These are phyloP conservation scores for Cylindrotheca closterium DNA, from an alignment of 108 stramenopile species.

Conservation along the genomic window DNA sequence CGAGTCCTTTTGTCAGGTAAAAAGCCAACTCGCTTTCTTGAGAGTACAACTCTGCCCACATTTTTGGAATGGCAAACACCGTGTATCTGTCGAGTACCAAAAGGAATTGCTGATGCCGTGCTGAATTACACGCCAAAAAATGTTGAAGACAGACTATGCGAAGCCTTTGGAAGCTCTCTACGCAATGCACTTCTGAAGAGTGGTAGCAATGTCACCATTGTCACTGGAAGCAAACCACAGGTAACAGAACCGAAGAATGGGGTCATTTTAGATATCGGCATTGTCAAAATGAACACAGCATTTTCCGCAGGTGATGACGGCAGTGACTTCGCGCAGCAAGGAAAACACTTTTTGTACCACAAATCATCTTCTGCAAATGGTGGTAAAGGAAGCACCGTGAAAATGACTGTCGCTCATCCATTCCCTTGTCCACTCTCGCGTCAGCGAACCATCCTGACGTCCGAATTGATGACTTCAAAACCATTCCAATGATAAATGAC, in stretches of 20 bases:
- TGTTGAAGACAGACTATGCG: slow-evolving; percentile 51
- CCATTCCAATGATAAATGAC: too few relatives aligned
- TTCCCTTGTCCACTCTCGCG: slow-evolving; percentile 80
- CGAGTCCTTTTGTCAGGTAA: slow-evolving; percentile 61
- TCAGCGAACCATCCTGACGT: slow-evolving; percentile 65
- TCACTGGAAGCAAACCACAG: slow-evolving; percentile 14
- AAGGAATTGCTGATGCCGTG: slow-evolving; percentile 24
- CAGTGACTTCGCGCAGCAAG: neutral
- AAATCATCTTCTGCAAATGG: slow-evolving; percentile 21
- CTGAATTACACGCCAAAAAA: slow-evolving; percentile 18
- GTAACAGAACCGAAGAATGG: slow-evolving; percentile 13
- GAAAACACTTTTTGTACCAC: slow-evolving; percentile 17
- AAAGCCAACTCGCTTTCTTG: slow-evolving; percentile 70
- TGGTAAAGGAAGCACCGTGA: slow-evolving; percentile 32
- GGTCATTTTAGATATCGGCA: slow-evolving; percentile 39
- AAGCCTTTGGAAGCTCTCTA: slow-evolving; percentile 50
- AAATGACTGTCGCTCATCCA: slow-evolving; percentile 68
- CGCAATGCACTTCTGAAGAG: slow-evolving; percentile 38
- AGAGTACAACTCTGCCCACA: slow-evolving; percentile 85
- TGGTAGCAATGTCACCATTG: slow-evolving; percentile 27
- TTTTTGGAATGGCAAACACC: slow-evolving; percentile 77
- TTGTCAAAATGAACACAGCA: slow-evolving; percentile 37
- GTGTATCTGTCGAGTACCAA: slow-evolving; percentile 75
- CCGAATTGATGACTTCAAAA: slow-evolving; percentile 21
- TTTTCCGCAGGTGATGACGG: neutral